Base-by-base conservation (phyloP, 1,139 yeast species). In the Magnusiomyces paraingens region DNA sequence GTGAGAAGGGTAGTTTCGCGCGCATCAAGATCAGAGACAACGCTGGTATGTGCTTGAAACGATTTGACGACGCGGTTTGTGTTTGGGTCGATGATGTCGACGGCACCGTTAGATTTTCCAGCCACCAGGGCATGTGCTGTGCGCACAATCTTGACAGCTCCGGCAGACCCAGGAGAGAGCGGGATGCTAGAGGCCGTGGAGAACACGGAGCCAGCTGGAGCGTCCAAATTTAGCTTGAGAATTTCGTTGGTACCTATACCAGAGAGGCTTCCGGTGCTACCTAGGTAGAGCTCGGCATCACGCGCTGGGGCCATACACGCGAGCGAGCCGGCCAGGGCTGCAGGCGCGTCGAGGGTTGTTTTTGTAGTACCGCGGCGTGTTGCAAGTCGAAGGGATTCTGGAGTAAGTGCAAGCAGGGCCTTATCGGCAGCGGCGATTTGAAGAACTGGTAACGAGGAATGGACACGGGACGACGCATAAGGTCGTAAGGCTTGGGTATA, bases 1-100 rank as follows among this genome's bases (percentile, higher is more conserved):
- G 96, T 85, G 26, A 90, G 84, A 39, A 91, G 73, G 41, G 84
- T 82, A 57, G 83, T 80, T 38, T 91, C 96, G 59, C 82, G 80
- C 35, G 88, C 79, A 62, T 86, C 95, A 66, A 93, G 73, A 58
- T 87, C 91, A 0, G 94, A 80, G 22, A 93, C 72, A 1, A 86
- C 76, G 0, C 93, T 87, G 32, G 86, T 80, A 66, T 88, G 96
- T 14, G 93, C 87, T 14, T 75, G 71, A 63, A 90, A 84, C 0
- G 82, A 73, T 59, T 82, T 80, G 6, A 87, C 72, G 1, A 82
- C 71, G 51, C 79, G 77, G 43, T 82, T 72, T 0, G 80, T 67
- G 55, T 70, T 74, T 2, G 91, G 85, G 63, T 90, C 98, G 55
- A 87, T 77, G n/a, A 91, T 72, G 61, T 87, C 95, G 29, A 90